These are phyloP conservation scores for Chenopodium quinoa DNA, from an alignment of 148 eudicot genomes.

Conservation along the genomic window DNA sequence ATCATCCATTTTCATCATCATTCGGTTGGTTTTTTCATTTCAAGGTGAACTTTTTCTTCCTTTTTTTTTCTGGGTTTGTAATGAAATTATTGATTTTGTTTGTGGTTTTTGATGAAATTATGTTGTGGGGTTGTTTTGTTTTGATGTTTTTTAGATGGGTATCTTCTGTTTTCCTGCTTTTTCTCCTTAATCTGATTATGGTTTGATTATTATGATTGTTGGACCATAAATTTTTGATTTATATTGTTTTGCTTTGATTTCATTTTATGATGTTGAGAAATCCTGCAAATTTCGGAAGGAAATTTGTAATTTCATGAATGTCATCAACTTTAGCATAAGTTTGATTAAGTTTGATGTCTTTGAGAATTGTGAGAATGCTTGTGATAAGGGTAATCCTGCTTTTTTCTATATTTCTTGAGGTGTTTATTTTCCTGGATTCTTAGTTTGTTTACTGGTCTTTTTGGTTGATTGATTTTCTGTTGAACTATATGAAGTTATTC, in stretches of 20 bases:
- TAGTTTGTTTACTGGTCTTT: not conserved
- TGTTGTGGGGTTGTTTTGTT: slow-evolving; percentile 15
- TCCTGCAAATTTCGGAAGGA: not conserved
- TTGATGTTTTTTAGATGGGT: not conserved
- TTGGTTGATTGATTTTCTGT: not conserved
- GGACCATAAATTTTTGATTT: not conserved
- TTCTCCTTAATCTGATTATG: slow-evolving; percentile 10
- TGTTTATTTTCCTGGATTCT: not conserved
- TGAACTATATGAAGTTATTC: not conserved
- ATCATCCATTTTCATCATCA: slow-evolving; percentile 1
- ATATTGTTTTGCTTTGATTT: not conserved
- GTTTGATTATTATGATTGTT: not conserved
- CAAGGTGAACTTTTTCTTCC: not conserved
- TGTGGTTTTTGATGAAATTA: not conserved
- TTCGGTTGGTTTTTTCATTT: not conserved
- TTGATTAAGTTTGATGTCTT: too few relatives aligned
- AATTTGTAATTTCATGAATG: too few relatives aligned
- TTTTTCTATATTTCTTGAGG: not conserved
- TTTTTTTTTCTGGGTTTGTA: not conserved
- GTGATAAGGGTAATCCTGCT: not conserved
- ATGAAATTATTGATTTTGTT: not conserved
- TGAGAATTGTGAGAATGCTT: slow-evolving; percentile 5
- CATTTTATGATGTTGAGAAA: not conserved
- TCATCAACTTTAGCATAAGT: too few relatives aligned
- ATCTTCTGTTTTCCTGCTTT: not conserved